Conservation (phyloP, 495 filamentous ascomycete species). For the Xylaria nigripes region DNA sequence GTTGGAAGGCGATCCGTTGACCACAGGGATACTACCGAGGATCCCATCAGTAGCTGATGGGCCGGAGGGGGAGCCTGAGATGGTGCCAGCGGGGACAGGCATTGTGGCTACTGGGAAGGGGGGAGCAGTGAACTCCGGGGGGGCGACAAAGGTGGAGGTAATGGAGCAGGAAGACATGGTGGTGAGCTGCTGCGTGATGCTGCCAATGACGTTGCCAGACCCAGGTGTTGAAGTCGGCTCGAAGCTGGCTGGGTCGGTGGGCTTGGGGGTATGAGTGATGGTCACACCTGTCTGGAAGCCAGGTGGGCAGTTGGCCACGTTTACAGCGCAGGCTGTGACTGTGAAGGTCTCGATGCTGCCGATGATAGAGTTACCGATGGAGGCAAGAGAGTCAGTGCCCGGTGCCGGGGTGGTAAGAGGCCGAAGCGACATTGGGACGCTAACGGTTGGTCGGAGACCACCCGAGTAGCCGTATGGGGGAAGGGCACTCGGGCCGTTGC, state of each 20-base stretch:
- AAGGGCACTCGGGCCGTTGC: neutral
- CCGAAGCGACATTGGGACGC: neutral
- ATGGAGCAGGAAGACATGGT: conserved; percentile 24
- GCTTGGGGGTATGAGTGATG: conserved; percentile 16
- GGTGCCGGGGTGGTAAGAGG: conserved; percentile 9
- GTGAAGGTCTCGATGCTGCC: conserved; percentile 22
- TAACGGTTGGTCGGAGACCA: neutral
- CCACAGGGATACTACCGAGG: neutral
- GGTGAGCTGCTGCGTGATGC: conserved; percentile 22
- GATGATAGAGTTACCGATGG: conserved; percentile 6
- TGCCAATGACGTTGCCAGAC: conserved; percentile 15
- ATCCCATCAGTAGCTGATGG: conserved; percentile 3
- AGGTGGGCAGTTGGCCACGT: conserved; percentile 29
- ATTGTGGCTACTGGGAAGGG: conserved; percentile 18
- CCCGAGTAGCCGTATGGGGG: neutral
- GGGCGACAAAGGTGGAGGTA: conserved; percentile 23
- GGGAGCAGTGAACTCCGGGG: conserved; percentile 19
- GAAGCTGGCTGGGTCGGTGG: conserved; percentile 14
- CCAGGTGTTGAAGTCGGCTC: conserved; percentile 20
- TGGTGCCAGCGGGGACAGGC: neutral
- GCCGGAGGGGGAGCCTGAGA: conserved; percentile 1
- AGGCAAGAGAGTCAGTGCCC: neutral
- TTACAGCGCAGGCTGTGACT: conserved; percentile 25
- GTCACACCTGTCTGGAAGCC: conserved; percentile 26
- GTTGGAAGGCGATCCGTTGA: no score